These are phyloP conservation scores for Alternaria atra DNA, from an alignment of 2,329 filamentous ascomycete genomes.

Conservation along the genomic window DNA sequence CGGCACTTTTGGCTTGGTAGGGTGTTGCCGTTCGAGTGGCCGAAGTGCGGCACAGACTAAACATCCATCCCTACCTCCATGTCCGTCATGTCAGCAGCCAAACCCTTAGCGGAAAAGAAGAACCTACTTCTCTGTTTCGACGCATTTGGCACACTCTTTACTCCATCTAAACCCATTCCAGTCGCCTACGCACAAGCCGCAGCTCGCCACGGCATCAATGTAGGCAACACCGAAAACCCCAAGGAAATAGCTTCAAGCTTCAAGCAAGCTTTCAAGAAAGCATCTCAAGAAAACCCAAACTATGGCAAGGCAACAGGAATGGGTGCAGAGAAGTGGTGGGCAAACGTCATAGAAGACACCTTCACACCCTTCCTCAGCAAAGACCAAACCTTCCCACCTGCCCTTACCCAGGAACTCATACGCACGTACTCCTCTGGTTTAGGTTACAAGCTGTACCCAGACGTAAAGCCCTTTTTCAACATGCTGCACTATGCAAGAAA, in stretches of 20 bases:
- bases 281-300: conserved; percentile 62
- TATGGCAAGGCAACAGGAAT: conserved; percentile 65
- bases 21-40: neutral
- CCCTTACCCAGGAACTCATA: conserved; percentile 60
- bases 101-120: conserved; percentile 26
- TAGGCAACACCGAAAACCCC: conserved; percentile 47
- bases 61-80: conserved; percentile 5
- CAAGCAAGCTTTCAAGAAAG: conserved; percentile 58
- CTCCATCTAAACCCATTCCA: conserved; percentile 60
- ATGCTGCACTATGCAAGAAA: conserved; percentile 44
- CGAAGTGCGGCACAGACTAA: neutral
- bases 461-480: conserved; percentile 58
- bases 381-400: conserved; percentile 52
- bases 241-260: conserved; percentile 43
- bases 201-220: conserved; percentile 58
- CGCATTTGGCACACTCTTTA: conserved; percentile 71
- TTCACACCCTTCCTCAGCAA: conserved; percentile 39
- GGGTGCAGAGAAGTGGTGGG: conserved; percentile 67
- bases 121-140: conserved; percentile 70
- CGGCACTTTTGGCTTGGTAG: neutral
- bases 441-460: conserved; percentile 62
- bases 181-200: conserved; percentile 65
- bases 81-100: conserved; percentile 19
- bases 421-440: conserved; percentile 63
- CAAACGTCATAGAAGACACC: conserved; percentile 65